Base-by-base conservation (phyloP, 2,329 filamentous ascomycete genomes). In the Venturia aucupariae region DNA sequence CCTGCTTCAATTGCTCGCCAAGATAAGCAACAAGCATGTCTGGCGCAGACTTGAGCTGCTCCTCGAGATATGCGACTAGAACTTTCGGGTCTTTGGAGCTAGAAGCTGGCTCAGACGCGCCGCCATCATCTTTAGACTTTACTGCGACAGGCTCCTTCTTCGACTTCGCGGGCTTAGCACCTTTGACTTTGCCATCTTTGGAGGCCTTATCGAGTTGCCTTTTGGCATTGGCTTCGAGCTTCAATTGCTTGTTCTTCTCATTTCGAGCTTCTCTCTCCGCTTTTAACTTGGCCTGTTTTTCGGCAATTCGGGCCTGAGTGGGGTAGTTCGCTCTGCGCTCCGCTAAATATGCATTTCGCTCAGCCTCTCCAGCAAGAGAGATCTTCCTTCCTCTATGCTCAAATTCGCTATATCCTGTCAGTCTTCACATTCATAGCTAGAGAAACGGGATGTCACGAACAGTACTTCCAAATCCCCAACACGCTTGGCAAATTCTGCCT, bases 291-390 rank as follows among this genome's bases (percentile, higher is more conserved):
- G 72, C 64, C 82, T 84, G 83, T 75, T 84, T 90, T 67, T 84
- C 84, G 66, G 85, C 82, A 67, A 86, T 79, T 64, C 90, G 86
- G 66, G 85, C 84, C 73, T 85, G 84, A 2, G 92, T 97, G 1
- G 93, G 93, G 73, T 85, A 97, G 62, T 88, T 87, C 68, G 85
- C 88, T 72, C 83, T 88, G 66, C 93, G 86, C 74, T 96, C 91
- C 61, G 86, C 86, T 67, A 95, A 85, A 86, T 91, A 97, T 7
- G 85, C 84, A 30, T 85, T 83, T 64, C 97, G 81, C 71, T 97
- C 92, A 65, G 84, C 84, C 19, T 81, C 73, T 7, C 80, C 80
- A 63, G 80, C 78, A 30, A 88, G 72, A 0, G 77, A 81, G 3
- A 82, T 72, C 55, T 82, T 79, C 69, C 80, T 74, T n/a, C 83